A percentile compares a stretch with the other conserved stretches of the same genome.
phyloP scores from a whole-genome alignment of 306 rosid species.

The Fragaria ananassa region DNA sequence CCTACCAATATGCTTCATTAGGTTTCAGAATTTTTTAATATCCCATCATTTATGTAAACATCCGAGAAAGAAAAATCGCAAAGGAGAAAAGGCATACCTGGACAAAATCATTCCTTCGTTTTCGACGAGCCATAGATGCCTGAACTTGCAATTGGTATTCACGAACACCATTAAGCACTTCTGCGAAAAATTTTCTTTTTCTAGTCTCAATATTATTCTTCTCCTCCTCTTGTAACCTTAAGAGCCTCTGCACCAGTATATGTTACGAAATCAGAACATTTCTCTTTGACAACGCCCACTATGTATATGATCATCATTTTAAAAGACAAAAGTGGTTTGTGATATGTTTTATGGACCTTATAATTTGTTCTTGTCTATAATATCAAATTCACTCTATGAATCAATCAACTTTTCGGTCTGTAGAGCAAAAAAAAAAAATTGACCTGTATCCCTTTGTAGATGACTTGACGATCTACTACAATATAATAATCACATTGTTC shows the following conservation, averaged over 20 bases:
- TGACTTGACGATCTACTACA: background rate
- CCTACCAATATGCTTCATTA: background rate
- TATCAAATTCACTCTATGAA: background rate
- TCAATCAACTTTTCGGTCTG: background rate
- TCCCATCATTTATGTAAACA: background rate
- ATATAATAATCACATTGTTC: background rate
- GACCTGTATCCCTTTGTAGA: background rate
- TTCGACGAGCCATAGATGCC: slow-evolving; percentile 87
- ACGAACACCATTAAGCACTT: slow-evolving; percentile 86
- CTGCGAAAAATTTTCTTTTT: slow-evolving; percentile 86
- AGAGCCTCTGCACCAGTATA: slow-evolving; percentile 69
- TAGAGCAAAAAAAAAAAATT: background rate
- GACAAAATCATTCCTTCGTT: slow-evolving; percentile 83
- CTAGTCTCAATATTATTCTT: slow-evolving; percentile 79
- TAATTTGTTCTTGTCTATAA: background rate
- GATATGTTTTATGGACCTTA: background rate
- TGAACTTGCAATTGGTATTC: slow-evolving; percentile 94
- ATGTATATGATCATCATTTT: background rate
- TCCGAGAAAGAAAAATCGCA: slow-evolving; percentile 7
- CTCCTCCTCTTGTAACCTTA: slow-evolving; percentile 88
- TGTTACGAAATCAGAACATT: slow-evolving; percentile 29
- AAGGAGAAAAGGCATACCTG: slow-evolving; percentile 46
- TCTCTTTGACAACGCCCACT: background rate
- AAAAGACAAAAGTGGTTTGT: background rate
- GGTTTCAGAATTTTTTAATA: background rate